These are phyloP conservation scores for Cornus kousa DNA, from an alignment of 148 eudicot genomes.

Conservation along the genomic window DNA sequence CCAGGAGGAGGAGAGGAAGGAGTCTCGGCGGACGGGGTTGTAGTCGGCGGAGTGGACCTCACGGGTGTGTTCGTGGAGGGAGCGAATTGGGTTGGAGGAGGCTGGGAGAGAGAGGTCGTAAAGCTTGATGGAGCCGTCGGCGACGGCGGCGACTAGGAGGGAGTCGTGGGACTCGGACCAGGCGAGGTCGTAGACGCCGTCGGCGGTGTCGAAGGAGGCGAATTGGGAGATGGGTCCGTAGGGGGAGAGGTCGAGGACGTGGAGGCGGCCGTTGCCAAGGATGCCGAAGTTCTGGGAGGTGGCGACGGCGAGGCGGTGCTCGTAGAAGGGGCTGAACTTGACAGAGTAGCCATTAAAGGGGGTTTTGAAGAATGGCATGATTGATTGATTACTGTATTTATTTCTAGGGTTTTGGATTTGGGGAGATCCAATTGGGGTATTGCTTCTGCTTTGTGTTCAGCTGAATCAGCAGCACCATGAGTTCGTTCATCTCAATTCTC, in stretches of 20 bases:
- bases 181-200: slow-evolving; percentile 86
- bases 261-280: slow-evolving; percentile 94
- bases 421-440: neutral
- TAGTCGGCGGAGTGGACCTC: slow-evolving; percentile 78
- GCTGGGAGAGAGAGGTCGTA: slow-evolving; percentile 88
- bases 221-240: slow-evolving; percentile 47
- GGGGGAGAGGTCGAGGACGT: slow-evolving; percentile 69
- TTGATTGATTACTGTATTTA: neutral
- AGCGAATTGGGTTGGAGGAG: slow-evolving; percentile 62
- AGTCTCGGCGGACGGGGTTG: slow-evolving; percentile 74
- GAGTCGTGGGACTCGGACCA: slow-evolving; percentile 95
- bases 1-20: slow-evolving; percentile 82
- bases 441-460: neutral
- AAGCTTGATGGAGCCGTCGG: slow-evolving; percentile 82
- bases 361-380: slow-evolving; percentile 79
- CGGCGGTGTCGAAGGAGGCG: slow-evolving; percentile 88
- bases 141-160: slow-evolving; percentile 76
- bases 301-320: slow-evolving; percentile 80
- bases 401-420: slow-evolving; percentile 4
- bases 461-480: too few relatives aligned
- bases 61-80: slow-evolving; percentile 79
- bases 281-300: slow-evolving; percentile 97
- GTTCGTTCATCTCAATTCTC: neutral
- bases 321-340: slow-evolving; percentile 95
- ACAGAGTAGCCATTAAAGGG: slow-evolving; percentile 95